Percentiles rank a stretch among this genome's conserved stretches.
phyloP scores from a whole-genome alignment of 371 early-diverging fungal species.

The Mucor piriformis region DNA sequence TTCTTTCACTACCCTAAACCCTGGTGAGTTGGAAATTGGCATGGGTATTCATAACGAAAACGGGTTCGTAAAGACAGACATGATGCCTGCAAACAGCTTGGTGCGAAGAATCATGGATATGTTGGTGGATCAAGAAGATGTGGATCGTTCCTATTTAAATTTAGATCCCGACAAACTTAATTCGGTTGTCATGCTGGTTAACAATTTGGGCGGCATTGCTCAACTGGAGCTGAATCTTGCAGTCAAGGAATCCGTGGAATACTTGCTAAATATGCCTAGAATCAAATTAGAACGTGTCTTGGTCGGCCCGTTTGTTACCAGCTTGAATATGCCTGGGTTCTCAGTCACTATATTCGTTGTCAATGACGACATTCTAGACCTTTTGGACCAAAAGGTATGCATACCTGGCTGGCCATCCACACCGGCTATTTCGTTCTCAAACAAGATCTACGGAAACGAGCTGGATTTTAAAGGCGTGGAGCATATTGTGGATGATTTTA shows the following conservation, averaged over 20 bases:
- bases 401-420: conserved; percentile 61
- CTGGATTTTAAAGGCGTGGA: neutral
- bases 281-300: conserved; percentile 54
- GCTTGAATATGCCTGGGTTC: conserved; percentile 79
- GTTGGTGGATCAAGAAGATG: conserved; percentile 53
- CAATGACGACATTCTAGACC: conserved; percentile 27
- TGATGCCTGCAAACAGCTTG: conserved; percentile 54
- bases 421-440: conserved; percentile 25
- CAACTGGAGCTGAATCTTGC: conserved; percentile 70
- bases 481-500: neutral
- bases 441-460: neutral
- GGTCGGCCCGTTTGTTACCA: conserved; percentile 72
- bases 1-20: conserved; percentile 21
- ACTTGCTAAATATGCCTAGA: conserved; percentile 6
- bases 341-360: conserved; percentile 65
- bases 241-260: conserved; percentile 63
- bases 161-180: conserved; percentile 17
- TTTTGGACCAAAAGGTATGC: conserved; percentile 54
- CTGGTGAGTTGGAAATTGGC: conserved; percentile 71
- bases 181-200: conserved; percentile 66
- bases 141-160: conserved; percentile 48
- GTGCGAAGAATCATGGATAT: conserved; percentile 57
- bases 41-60: conserved; percentile 82
- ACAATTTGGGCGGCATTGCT: conserved; percentile 81
- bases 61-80: conserved; percentile 58